Percentiles rank a stretch among this genome's conserved stretches.
Conservation (phyloP, 2,329 filamentous ascomycete species). For the Sclerotinia minor region DNA sequence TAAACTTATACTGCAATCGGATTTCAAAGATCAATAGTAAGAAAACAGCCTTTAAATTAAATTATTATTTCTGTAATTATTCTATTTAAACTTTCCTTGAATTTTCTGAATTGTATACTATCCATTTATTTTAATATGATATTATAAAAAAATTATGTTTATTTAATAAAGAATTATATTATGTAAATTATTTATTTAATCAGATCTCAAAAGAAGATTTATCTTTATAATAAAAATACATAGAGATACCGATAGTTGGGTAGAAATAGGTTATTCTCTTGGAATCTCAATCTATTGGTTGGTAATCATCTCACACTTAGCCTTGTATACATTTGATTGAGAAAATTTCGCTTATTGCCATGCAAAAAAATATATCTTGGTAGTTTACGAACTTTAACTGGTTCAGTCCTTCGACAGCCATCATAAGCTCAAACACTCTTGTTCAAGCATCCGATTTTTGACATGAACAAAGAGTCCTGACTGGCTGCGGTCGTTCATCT, state of each 20-base stretch:
- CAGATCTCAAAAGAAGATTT: not conserved
- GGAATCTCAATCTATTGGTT: no score
- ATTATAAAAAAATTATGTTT: no score
- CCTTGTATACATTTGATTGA: conserved; percentile 17
- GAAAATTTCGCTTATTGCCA: conserved; percentile 11
- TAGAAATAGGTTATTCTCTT: no score
- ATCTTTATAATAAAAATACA: not conserved
- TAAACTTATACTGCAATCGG: no score
- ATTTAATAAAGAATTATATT: no score
- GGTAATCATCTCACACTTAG: not conserved
- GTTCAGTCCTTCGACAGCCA: conserved; percentile 12
- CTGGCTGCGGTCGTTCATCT: conserved; percentile 4
- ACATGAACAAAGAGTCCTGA: conserved; percentile 6
- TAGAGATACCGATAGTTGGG: no score
- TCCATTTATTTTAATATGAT: no score
- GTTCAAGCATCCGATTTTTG: conserved; percentile 5
- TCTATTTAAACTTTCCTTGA: no score
- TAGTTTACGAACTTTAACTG: conserved; percentile 17
- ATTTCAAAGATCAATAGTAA: no score
- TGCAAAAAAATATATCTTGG: not conserved
- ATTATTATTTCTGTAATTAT: no score
- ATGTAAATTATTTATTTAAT: not conserved
- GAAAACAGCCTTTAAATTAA: no score
- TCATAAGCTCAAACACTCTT: conserved; percentile 20
- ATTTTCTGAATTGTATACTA: no score